These are phyloP conservation scores for Vaccinium macrocarpon DNA, from an alignment of 148 eudicot genomes.

Conservation along the genomic window DNA sequence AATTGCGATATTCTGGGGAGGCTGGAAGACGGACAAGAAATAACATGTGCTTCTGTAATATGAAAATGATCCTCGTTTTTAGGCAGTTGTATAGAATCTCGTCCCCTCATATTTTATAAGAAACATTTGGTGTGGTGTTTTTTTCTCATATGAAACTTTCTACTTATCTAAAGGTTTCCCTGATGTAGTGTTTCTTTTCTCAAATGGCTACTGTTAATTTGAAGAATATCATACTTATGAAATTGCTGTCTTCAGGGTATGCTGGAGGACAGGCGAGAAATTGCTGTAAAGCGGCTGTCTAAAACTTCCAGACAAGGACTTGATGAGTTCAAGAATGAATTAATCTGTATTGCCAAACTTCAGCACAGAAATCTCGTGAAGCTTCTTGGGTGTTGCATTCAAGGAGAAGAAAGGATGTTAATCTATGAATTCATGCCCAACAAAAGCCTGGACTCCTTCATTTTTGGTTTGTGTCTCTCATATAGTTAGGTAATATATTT, in stretches of 20 bases:
- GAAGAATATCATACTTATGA: background rate
- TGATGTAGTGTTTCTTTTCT: background rate
- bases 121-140: background rate
- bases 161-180: background rate
- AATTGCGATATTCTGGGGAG: too few species aligned
- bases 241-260: constrained; percentile 17
- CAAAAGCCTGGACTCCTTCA: background rate
- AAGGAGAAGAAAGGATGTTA: constrained; percentile 20
- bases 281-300: constrained; percentile 29
- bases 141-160: background rate
- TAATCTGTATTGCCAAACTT: constrained; percentile 20
- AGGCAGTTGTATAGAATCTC: background rate
- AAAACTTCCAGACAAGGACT: constrained; percentile 21
- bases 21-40: too few species aligned
- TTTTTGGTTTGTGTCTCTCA: constrained; percentile 9
- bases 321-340: constrained; percentile 27
- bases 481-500: too few species aligned
- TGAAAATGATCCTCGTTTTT: background rate
- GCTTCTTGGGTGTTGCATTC: constrained; percentile 25
- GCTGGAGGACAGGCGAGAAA: constrained; percentile 19
- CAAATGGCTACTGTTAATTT: background rate
- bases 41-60: background rate
- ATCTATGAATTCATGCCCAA: constrained; percentile 4
- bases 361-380: constrained; percentile 31
- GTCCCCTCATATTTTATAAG: background rate